Evolutionary conservation across 139 green algal species (phyloP).

Genomic region (Chlorella ohadii): DNA sequence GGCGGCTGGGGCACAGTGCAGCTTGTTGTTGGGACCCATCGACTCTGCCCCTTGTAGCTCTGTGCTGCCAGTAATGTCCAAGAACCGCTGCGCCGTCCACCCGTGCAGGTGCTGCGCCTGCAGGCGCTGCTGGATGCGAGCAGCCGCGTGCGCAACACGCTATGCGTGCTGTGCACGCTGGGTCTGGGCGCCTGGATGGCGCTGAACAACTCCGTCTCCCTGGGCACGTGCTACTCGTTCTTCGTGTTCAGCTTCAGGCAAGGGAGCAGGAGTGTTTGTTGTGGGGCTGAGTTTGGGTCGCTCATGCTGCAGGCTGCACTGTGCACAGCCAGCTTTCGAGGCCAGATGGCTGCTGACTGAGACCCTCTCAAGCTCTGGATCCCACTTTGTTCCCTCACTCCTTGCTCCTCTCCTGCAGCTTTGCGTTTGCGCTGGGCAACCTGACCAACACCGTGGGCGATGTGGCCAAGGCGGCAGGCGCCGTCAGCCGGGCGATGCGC

Average conservation of each 20-base stretch:
- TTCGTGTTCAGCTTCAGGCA: slow-evolving; percentile 30
- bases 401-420: background rate
- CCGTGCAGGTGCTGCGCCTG: slow-evolving; percentile 3
- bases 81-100: too few relatives aligned
- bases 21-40: too few relatives aligned
- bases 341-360: too few relatives aligned
- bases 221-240: slow-evolving; percentile 45
- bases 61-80: too few relatives aligned
- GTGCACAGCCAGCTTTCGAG: background rate
- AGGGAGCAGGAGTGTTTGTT: background rate
- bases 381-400: too few relatives aligned
- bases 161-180: slow-evolving; percentile 48
- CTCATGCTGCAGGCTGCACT: too few relatives aligned
- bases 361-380: too few relatives aligned
- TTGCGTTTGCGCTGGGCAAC: slow-evolving; percentile 49
- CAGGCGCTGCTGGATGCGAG: slow-evolving; percentile 40
- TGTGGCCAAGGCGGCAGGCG: slow-evolving; percentile 20
- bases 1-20: background rate
- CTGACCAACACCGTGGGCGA: slow-evolving; percentile 40
- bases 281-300: too few relatives aligned
- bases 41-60: too few relatives aligned
- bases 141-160: slow-evolving; percentile 43
- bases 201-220: slow-evolving; percentile 14
- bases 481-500: slow-evolving; percentile 25
- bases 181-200: slow-evolving; percentile 42